Conservation (phyloP, 1,284 basidiomycete genomes). For the Sphaerobolus stellatus region DNA sequence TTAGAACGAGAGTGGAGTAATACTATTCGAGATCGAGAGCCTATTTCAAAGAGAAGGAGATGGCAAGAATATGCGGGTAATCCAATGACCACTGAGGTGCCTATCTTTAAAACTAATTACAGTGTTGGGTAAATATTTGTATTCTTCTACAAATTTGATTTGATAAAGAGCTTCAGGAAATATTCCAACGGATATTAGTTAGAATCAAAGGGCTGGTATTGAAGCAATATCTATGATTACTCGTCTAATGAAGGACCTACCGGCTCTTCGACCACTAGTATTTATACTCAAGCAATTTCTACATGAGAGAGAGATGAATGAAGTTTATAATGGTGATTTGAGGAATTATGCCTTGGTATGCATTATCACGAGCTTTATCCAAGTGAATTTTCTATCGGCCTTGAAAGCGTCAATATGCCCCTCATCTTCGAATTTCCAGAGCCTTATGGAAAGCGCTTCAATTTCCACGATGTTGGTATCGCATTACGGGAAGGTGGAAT, state of each 20-base stretch:
- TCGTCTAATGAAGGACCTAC: conserved; percentile 72
- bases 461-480: no score
- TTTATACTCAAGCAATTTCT: conserved; percentile 91
- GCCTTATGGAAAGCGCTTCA: no score
- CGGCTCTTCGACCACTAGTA: conserved; percentile 78
- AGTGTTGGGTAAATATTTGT: conserved; percentile 27
- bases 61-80: conserved; percentile 75
- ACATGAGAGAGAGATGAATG: conserved; percentile 90
- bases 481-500: no score
- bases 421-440: no score
- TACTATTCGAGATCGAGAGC: conserved; percentile 65
- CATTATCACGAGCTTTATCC: conserved; percentile 89
- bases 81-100: conserved; percentile 91
- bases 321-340: conserved; percentile 93
- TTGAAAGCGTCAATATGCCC: no score
- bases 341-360: conserved; percentile 96
- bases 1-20: conserved; percentile 55
- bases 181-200: conserved; percentile 86
- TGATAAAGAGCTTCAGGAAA: conserved; percentile 44
- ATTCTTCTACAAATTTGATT: not conserved
- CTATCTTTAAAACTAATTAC: conserved; percentile 85
- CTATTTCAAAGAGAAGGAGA: conserved; percentile 60
- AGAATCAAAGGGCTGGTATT: conserved; percentile 88
- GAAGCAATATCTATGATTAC: conserved; percentile 80
- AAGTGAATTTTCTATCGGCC: no score